Conservation (phyloP, 2,329 filamentous ascomycete genomes). For the Whalleya microplaca region DNA sequence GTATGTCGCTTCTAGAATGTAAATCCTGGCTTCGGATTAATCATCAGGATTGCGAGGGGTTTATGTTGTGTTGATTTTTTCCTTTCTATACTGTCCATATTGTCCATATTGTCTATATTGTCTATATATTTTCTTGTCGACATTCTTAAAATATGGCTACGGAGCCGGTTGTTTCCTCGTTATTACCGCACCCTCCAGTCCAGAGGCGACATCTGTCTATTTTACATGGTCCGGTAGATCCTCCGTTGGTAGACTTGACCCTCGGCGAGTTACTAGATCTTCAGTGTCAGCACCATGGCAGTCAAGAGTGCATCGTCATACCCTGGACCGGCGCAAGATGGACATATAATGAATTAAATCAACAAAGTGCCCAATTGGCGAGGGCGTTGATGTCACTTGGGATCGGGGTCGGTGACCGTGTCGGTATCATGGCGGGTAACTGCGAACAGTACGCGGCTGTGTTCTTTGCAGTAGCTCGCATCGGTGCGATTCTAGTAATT, state of each 20-base stretch:
- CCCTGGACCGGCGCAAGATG: constrained; percentile 77
- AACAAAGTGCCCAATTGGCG: constrained; percentile 64
- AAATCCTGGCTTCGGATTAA: neutral
- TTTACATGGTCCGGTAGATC: constrained; percentile 69
- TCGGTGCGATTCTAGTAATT: constrained; percentile 73
- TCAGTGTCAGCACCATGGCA: constrained; percentile 67
- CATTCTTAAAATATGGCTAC: constrained; percentile 30
- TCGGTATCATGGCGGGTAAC: constrained; percentile 79
- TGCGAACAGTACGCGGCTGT: constrained; percentile 79
- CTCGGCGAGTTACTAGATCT: constrained; percentile 73
- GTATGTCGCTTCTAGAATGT: neutral
- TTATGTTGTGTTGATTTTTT: neutral
- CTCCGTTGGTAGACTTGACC: constrained; percentile 71
- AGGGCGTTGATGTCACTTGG: constrained; percentile 70
- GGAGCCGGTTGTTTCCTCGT: constrained; percentile 22
- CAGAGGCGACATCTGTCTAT: constrained; percentile 55
- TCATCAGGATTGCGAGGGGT: neutral
- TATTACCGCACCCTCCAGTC: constrained; percentile 19
- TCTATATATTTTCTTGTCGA: neutral
- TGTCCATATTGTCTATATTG: too few relatives aligned
- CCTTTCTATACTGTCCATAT: neutral
- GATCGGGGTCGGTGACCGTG: constrained; percentile 68
- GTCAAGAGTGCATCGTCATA: constrained; percentile 71
- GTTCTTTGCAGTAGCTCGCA: constrained; percentile 71
- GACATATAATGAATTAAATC: constrained; percentile 69